Conservation (phyloP, 2,329 filamentous ascomycete species). For the Xylaria arbuscula region DNA sequence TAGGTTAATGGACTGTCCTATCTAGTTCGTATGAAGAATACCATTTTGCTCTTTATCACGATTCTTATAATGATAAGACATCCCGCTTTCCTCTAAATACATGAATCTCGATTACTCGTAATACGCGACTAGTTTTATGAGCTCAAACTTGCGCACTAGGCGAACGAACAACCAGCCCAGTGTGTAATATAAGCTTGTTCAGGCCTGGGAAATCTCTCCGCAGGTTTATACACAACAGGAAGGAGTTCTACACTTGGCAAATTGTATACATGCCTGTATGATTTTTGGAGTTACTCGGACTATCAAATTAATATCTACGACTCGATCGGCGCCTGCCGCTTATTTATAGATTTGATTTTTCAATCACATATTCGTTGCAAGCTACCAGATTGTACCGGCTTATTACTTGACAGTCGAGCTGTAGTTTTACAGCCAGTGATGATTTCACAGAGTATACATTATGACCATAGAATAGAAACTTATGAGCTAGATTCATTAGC, state of each 20-base stretch:
- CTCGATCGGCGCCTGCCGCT: slow-evolving; percentile 24
- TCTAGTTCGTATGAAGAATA: too few relatives aligned
- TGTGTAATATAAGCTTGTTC: not conserved
- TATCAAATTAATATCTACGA: not conserved
- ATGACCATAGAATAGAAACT: too few relatives aligned
- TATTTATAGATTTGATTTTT: not conserved
- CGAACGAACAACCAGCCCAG: not conserved
- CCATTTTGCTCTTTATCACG: too few relatives aligned
- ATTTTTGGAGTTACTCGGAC: slow-evolving; percentile 6
- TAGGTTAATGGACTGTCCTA: too few relatives aligned
- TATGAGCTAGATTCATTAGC: too few relatives aligned
- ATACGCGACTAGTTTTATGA: too few relatives aligned
- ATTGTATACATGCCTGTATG: not conserved
- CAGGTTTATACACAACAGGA: not conserved
- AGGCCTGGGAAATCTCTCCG: not conserved
- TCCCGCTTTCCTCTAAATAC: too few relatives aligned
- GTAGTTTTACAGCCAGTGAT: not conserved
- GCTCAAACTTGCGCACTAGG: too few relatives aligned
- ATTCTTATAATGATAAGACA: too few relatives aligned
- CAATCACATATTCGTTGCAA: not conserved
- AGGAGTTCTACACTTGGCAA: not conserved
- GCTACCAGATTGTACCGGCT: not conserved
- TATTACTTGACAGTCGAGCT: not conserved
- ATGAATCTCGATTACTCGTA: too few relatives aligned
- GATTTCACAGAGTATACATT: not conserved